Conservation (phyloP, 495 filamentous ascomycete species). For the Penicillium manginii region DNA sequence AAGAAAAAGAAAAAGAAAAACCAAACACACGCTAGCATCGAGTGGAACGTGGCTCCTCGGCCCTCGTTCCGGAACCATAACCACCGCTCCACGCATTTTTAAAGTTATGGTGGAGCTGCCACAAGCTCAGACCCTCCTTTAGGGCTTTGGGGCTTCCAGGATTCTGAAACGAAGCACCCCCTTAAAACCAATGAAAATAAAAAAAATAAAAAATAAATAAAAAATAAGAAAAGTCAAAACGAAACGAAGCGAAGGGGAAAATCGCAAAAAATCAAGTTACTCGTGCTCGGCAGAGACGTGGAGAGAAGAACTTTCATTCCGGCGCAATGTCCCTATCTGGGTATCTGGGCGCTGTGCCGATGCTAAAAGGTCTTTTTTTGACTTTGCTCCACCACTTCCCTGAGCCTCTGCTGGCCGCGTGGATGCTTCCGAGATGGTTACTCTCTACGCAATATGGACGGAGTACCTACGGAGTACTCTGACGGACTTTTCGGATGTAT, state of each 20-base stretch:
- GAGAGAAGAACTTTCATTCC: conserved; percentile 22
- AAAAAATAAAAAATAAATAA: not conserved
- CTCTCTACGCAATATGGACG: too few species aligned
- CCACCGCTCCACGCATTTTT: conserved; percentile 7
- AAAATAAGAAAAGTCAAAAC: not conserved
- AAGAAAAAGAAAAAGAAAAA: too few species aligned
- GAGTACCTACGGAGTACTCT: too few species aligned
- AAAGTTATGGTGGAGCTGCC: conserved; percentile 12
- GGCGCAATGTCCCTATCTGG: conserved; percentile 23
- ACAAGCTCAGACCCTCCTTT: conserved; percentile 3
- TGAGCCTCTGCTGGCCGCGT: not conserved
- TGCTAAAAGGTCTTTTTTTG: not conserved
- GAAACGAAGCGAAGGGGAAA: not conserved
- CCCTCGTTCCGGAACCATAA: not conserved
- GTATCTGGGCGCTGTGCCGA: not conserved
- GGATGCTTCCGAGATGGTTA: too few species aligned
- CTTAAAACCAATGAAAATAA: too few species aligned
- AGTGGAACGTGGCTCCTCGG: conserved; percentile 1
- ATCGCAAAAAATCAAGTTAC: not conserved
- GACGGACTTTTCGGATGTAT: too few species aligned
- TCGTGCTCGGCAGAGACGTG: conserved; percentile 8
- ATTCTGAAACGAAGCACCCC: not conserved
- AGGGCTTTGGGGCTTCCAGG: conserved; percentile 2
- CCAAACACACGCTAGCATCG: not conserved
- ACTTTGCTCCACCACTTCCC: conserved; percentile 4